Base-by-base conservation (phyloP, 352 stramenopile genomes). In the Pythium aphanidermatum region DNA sequence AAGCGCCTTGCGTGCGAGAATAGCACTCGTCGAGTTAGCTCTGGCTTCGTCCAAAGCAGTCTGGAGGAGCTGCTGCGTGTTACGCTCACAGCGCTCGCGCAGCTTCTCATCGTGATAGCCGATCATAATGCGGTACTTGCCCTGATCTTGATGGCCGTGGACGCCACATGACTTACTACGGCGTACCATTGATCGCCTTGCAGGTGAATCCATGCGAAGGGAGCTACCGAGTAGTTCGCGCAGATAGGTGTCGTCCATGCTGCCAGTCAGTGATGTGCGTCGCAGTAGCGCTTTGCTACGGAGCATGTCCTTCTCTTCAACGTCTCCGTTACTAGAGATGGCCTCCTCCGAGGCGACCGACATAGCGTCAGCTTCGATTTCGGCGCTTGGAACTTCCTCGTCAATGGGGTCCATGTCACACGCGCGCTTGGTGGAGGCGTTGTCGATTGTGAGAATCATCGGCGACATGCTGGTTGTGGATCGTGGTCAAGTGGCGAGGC, bases 1-100 rank as follows among this genome's bases (percentile, higher is more conserved):
- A 23, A 67, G 48, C 13, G 58, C 58, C 40, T 67, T 67, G 25
- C 48, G 47, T 14, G 57, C 57, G 11, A 61, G 39, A 4, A 48
- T 55, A 1, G 51, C 46, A 14, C 54, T 65, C 14, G 40, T 65
- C 10, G 51, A 53, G 26, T 46, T 26, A 23, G 46, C 36, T 9
- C 23, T 44, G 3, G 32, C 38, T 5, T 46, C 41, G 34, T 43
- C 46, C 23, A 55, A 36, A 14, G 53, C 53, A 6, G 53, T 52
- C 24, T 48, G 46, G 8, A 61, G 33, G 17, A 61, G 46, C 34
- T 51, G 34, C 31, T 55, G 45, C 27, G 46, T 52, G 46, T 61
- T 61, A 27, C 34, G 45, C 29, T 61, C 32, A 25, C 45, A 52
- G 16, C 53, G 53, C 24, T 56, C 53, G 6, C 53, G 53, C 4